Base-by-base conservation (phyloP, 495 filamentous ascomycete genomes). In the Cetradonia linearis region DNA sequence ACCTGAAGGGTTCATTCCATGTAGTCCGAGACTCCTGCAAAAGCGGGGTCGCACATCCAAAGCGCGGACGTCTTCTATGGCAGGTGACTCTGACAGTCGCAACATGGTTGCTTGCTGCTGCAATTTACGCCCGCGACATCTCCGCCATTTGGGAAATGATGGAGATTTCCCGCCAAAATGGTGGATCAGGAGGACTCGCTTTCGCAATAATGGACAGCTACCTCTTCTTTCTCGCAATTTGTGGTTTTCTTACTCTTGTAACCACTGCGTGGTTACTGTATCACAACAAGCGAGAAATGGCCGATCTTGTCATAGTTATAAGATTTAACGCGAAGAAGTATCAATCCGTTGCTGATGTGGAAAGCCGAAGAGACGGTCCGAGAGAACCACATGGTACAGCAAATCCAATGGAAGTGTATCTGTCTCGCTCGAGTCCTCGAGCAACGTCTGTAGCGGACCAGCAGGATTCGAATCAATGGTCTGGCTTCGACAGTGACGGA, bases 1-100 rank as follows among this genome's bases (percentile, higher is more conserved):
- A 30, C 23, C 20, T 25, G 25, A 5, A 20, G 47, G 16, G 25
- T 30, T n/a, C 33, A 8, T 52, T 50, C 34, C 14, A 59, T 7
- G 48, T 10, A 14, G 34, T 46, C 30, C 47, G 25, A 34, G 57
- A 59, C 47, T 31, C 23, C 5, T 52, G 57, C 20, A 23, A 37
- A 14, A 10, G 4, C 31, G 2, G 57, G n/a, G 25, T 40, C 11
- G 46, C 33, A 27, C 47, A 48, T 30, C 23, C 47, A 28, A 36
- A 38, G 18, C 58, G 36, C 38, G 14, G 23, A 1, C 27, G 7
- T 13, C 48, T 60, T 10, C 58, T 60, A 53, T 60, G 58, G 47
- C 23, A 20, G 1, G 36, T 31, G 2, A 13, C 30, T 1, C 36
- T 60, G 9, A 27, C 38, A 10, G 6, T 11, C 5, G 20, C 30